These are phyloP conservation scores for Zygosaccharomyces pseudobailii DNA, from an alignment of 1,139 yeast genomes.

Conservation along the genomic window DNA sequence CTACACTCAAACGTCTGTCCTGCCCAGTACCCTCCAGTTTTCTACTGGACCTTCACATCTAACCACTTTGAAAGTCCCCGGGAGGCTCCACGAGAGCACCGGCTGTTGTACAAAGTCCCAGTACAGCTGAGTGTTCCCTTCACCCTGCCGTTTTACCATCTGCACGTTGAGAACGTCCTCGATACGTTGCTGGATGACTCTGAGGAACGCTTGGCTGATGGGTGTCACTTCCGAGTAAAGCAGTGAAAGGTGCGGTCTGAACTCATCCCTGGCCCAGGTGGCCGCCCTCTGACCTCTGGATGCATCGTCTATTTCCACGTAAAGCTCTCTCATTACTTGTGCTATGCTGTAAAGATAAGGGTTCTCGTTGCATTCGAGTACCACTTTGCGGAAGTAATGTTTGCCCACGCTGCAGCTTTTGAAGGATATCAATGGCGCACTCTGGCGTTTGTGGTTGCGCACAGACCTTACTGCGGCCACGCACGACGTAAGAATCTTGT, in stretches of 20 bases:
- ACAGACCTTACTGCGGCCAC: constrained; percentile 54
- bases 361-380: constrained; percentile 50
- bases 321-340: constrained; percentile 63
- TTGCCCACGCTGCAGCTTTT: constrained; percentile 36
- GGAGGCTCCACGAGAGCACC: constrained; percentile 26
- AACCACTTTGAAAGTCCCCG: constrained; percentile 64
- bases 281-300: constrained; percentile 17
- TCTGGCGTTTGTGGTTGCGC: constrained; percentile 8
- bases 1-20: constrained; percentile 7
- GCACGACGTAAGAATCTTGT: constrained; percentile 58
- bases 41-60: constrained; percentile 70
- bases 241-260: constrained; percentile 69
- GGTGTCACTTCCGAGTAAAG: constrained; percentile 66
- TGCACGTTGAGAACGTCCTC: constrained; percentile 60
- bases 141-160: constrained; percentile 27
- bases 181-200: constrained; percentile 64
- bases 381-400: constrained; percentile 58
- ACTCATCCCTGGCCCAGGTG: constrained; percentile 54
- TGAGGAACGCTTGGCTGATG: constrained; percentile 63
- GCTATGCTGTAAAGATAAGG: constrained; percentile 64
- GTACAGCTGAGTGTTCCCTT: constrained; percentile 29
- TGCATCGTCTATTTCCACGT: constrained; percentile 41
- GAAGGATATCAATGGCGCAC: constrained; percentile 36
- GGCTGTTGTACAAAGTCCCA: constrained; percentile 23
- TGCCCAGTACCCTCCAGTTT: constrained; percentile 66